Evolutionary conservation across 2,329 filamentous ascomycete genomes (phyloP), one percentile per base, ranked within the genome.

Genomic region (Xylariomycetidae sp.): DNA sequence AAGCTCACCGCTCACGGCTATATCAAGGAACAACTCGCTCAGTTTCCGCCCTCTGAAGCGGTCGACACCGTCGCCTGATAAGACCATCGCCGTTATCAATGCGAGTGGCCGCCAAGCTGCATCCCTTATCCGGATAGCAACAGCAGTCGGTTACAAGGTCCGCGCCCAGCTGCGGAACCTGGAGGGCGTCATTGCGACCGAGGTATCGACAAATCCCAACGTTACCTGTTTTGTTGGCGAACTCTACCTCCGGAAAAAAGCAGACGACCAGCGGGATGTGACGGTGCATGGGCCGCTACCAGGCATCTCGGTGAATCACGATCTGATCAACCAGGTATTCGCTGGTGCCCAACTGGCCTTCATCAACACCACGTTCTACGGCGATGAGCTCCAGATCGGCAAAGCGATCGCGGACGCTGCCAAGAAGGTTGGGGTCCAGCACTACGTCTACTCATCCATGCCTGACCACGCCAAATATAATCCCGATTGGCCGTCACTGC

Each of bases 401-500:
- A 82, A 84, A 57, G 84, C 85, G 2, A 72, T 95, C 39, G 92
- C 89, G 39, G 85, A 95, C 54, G 88, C 87, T 10, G 90, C 90
- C 33, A 90, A 92, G 59, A 79, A 74, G 49, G 84, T 82, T 24
- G 80, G 85, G 31, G 77, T 96, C 29, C 79, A 88, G 50, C 92
- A 96, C 61, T 95, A 88, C 60, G 76, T 98, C 56, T 98, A 95
- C 65, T 94, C 87, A 47, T 93, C 87, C 52, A 95, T 96, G 89
- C 90, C 92, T 4, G 89, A 96, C 52, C 89, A 96, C 59, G 82
- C 83, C 12, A 76, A 82, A 25, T 88, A 89, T 60, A 78, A 84
- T 42, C 65, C 78, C 18, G 57, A 62, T 29, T 95, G 88, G 86
- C 86, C 83, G 27, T 82, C 84, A 1, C 65, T 95, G 31, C 92